phyloP scores from a whole-genome alignment of 345 rosid genomes.

The Eucalyptus caleyi region DNA sequence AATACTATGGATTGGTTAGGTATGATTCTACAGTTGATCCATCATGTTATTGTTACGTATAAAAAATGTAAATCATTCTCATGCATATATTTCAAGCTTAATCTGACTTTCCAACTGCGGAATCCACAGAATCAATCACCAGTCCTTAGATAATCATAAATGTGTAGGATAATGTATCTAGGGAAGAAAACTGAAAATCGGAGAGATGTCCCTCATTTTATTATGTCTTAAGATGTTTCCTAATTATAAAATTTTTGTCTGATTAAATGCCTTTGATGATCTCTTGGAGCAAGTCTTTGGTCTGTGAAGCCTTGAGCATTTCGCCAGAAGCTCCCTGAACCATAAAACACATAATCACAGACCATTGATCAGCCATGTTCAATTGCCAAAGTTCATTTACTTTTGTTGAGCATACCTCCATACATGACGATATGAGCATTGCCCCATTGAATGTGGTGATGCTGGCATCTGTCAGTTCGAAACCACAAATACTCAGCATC shows the following conservation, averaged over 20 bases:
- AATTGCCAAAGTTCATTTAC: neutral
- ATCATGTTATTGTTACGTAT: neutral
- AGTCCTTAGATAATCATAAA: neutral
- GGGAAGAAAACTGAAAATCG: neutral
- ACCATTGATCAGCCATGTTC: neutral
- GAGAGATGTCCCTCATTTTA: neutral
- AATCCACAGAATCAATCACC: neutral
- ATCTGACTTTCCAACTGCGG: neutral
- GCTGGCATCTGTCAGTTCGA: conserved; percentile 46
- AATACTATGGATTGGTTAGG: neutral
- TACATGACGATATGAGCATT: conserved; percentile 37
- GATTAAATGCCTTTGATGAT: conserved; percentile 15
- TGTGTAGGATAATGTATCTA: neutral
- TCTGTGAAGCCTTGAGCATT: conserved; percentile 4
- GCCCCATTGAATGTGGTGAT: conserved; percentile 45
- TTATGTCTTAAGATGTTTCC: neutral
- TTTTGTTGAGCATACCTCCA: conserved; percentile 17
- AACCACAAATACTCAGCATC: conserved; percentile 31
- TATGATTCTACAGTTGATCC: neutral
- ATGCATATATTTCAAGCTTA: neutral
- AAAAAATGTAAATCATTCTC: neutral
- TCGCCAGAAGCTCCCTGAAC: conserved; percentile 22
- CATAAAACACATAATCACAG: neutral
- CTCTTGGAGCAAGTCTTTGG: conserved; percentile 20
- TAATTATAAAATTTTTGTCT: neutral